Evolutionary conservation across 805 yeast genomes (phyloP).

Genomic region (Cyberlindnera maritima): DNA sequence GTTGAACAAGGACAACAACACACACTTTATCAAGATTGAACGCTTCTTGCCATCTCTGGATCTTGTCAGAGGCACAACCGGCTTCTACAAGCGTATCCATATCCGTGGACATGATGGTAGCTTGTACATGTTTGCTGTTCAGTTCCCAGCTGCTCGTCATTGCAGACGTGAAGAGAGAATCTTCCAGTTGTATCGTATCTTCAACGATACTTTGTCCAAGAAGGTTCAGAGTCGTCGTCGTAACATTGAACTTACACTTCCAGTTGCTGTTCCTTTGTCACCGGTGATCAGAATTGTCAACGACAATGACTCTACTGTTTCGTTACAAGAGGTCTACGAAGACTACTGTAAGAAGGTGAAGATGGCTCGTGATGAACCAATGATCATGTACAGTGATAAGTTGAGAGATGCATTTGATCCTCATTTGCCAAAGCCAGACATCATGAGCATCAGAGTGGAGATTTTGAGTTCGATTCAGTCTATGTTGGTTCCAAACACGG

Average conservation of each 20-base stretch:
- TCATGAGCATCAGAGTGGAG: conserved; percentile 84
- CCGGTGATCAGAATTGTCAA: conserved; percentile 93
- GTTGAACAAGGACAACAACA: conserved; percentile 80
- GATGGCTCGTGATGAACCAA: conserved; percentile 83
- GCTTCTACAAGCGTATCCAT: conserved; percentile 84
- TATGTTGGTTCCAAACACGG: conserved; percentile 78
- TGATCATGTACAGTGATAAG: conserved; percentile 81
- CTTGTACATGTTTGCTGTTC: conserved; percentile 89
- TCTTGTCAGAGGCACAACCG: conserved; percentile 83
- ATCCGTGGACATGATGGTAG: conserved; percentile 94
- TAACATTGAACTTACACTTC: conserved; percentile 79
- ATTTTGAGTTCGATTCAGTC: conserved; percentile 89
- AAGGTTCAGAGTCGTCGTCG: conserved; percentile 89
- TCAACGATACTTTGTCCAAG: conserved; percentile 75
- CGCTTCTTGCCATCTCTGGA: conserved; percentile 88
- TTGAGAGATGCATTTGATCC: conserved; percentile 92
- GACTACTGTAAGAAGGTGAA: conserved; percentile 72
- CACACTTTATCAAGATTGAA: conserved; percentile 91
- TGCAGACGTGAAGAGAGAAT: conserved; percentile 95
- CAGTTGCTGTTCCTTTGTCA: conserved; percentile 89
- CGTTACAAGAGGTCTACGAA: conserved; percentile 83
- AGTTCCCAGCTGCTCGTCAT: conserved; percentile 96
- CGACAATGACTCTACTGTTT: conserved; percentile 68
- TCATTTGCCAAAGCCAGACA: conserved; percentile 88
- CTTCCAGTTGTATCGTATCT: conserved; percentile 85